Conservation (phyloP, 2,329 filamentous ascomycete species). For the Chrysoporthe puriensis region DNA sequence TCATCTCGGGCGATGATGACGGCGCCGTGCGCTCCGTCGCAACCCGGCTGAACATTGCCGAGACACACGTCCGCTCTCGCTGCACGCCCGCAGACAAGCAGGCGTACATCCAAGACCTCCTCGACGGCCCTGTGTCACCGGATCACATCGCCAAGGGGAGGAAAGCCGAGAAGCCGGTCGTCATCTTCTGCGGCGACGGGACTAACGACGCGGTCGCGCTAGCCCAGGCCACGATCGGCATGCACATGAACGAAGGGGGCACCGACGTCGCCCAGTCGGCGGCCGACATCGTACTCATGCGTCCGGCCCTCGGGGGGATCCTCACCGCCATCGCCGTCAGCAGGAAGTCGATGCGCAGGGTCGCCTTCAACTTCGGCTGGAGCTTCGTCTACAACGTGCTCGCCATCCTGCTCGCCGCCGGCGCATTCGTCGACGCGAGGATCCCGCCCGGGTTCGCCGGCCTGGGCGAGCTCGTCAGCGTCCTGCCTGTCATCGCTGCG, state of each 20-base stretch:
- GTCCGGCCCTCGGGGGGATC: conserved; percentile 58
- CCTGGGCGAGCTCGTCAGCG: conserved; percentile 73
- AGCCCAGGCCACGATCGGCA: conserved; percentile 70
- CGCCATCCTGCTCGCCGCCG: conserved; percentile 68
- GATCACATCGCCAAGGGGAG: not conserved
- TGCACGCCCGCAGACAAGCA: conserved; percentile 52
- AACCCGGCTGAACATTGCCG: conserved; percentile 44
- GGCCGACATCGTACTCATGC: conserved; percentile 71
- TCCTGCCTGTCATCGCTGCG: conserved; percentile 68
- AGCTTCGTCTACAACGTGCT: conserved; percentile 71
- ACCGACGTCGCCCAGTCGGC: conserved; percentile 69
- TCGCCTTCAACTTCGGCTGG: conserved; percentile 73
- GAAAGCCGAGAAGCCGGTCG: conserved; percentile 37
- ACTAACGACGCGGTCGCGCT: conserved; percentile 79
- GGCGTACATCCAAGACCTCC: conserved; percentile 46
- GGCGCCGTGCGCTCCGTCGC: conserved; percentile 50
- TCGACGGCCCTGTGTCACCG: not conserved
- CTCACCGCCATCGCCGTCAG: conserved; percentile 61
- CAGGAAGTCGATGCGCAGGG: conserved; percentile 48
- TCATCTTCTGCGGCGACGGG: conserved; percentile 77
- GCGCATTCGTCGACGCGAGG: conserved; percentile 59
- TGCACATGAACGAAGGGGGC: conserved; percentile 63
- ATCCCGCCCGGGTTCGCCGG: conserved; percentile 67
- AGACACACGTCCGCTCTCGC: conserved; percentile 44
- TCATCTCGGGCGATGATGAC: conserved; percentile 59